These are phyloP conservation scores for Chlorella variabilis DNA, from an alignment of 163 green algal species.

Conservation along the genomic window DNA sequence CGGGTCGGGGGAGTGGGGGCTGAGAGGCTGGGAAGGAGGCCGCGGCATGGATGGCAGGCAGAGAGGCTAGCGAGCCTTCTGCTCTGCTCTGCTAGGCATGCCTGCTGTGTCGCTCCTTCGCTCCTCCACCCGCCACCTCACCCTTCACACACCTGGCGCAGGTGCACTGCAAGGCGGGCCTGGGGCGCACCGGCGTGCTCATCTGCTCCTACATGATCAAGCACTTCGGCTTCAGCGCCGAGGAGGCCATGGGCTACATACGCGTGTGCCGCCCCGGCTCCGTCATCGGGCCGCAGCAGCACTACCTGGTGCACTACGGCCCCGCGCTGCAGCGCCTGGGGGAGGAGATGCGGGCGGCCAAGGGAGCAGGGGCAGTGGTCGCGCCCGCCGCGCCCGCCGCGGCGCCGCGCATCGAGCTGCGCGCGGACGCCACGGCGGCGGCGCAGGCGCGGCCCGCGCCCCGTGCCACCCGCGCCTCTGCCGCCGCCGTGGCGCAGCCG, in stretches of 20 bases:
- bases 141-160: too few species aligned
- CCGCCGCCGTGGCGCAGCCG: not conserved
- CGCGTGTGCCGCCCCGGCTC: conserved; percentile 83
- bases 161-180: conserved; percentile 96
- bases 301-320: conserved; percentile 72
- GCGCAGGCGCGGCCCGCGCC: not conserved
- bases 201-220: conserved; percentile 96
- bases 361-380: not conserved
- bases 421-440: not conserved
- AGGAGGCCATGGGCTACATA: conserved; percentile 95
- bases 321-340: conserved; percentile 63
- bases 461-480: not conserved
- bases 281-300: conserved; percentile 93
- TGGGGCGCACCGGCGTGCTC: conserved; percentile 93
- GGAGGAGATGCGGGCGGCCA: conserved; percentile 26
- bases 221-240: conserved; percentile 86
- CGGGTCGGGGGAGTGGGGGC: too few species aligned
- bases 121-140: too few species aligned
- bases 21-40: not conserved
- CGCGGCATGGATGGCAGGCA: too few species aligned
- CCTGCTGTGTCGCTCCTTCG: too few species aligned
- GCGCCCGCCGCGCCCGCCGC: not conserved
- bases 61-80: too few species aligned
- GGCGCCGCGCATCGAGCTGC: not conserved
- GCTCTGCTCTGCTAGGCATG: too few species aligned